Base-by-base conservation (phyloP, 768 basidiomycete species). In the Candolleomyces efflorescens region DNA sequence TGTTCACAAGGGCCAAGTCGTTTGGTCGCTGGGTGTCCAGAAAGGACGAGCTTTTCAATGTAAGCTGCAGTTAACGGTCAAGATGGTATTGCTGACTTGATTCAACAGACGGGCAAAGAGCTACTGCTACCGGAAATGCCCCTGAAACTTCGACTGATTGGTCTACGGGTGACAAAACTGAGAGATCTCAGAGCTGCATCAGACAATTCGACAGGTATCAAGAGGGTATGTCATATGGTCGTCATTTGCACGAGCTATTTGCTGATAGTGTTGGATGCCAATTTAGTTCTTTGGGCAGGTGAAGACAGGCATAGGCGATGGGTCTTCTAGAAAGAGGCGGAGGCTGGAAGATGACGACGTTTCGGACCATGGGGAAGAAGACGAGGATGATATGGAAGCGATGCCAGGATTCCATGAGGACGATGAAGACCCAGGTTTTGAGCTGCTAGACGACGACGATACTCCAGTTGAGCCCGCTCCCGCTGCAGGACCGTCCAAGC, bases 121-220 rank as follows among this genome's bases (percentile, higher is more conserved):
- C 78, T 98, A 12, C 76, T 99, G 13, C 77, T 87, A 56, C 81
- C 87, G 6, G 94, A 95, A 69, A 71, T 90, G 37, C 93, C 93
- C 0, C 69, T 95, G 26, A 84, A 81, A 27, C 73, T 98, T 22
- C 82, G 96, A 32, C 76, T 99, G 20, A 88, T 99, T 61, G 96
- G 96, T 5, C 73, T 99, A 24, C 78, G 95, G 46, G 79, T 96
- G 10, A 94, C 92, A 3, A 95, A 92, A 60, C 73, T 99, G 63
- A 91, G 90, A 66, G 96, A 99, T 71, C 71, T 95, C 27, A 80
- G 81, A 57, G 77, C 77, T 5, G 59, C 71, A 45, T 58, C 66
- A 45, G 70, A 76, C 41, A 68, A 76, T 12, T 60, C 64, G 3
- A 75, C 69, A 53, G 89, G 91, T 0, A 92, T 97, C 60, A 88